A percentile compares a stretch with the other conserved stretches of the same genome.
Conservation (phyloP, 1,139 yeast genomes). For the Saccharomyces hybrid region DNA sequence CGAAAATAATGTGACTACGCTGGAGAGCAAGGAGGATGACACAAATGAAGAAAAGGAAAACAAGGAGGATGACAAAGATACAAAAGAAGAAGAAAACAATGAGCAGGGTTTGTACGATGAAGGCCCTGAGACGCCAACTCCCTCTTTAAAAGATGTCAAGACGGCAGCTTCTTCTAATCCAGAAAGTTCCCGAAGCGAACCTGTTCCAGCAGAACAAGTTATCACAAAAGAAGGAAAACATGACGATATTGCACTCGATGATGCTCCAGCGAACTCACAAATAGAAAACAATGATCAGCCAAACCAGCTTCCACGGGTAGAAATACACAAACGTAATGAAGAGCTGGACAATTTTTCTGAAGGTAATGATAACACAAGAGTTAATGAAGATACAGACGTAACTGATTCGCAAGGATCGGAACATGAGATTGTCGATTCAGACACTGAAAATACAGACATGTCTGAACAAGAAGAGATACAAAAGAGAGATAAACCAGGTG, state of each 20-base stretch:
- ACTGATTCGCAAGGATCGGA: background rate
- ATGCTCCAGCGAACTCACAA: background rate
- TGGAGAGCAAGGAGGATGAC: background rate
- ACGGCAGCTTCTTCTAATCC: background rate
- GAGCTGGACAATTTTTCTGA: conserved; percentile 1
- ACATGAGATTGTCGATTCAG: background rate
- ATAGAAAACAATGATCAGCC: background rate
- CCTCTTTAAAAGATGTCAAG: background rate
- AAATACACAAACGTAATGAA: background rate
- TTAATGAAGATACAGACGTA: background rate
- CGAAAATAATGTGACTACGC: conserved; percentile 42
- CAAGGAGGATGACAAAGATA: background rate
- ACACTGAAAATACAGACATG: background rate
- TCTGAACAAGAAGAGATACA: conserved; percentile 1
- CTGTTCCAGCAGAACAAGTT: background rate
- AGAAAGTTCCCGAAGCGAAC: background rate
- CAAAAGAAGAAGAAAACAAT: background rate
- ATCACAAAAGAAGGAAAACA: background rate
- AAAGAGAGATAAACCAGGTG: background rate
- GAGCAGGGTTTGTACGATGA: background rate
- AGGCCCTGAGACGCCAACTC: background rate
- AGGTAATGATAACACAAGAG: background rate
- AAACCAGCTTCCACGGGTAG: too few species aligned
- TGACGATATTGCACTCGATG: background rate
- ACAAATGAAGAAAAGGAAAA: background rate